Percentiles rank a stretch among this genome's conserved stretches.
Conservation (phyloP, 2,329 filamentous ascomycete genomes). For the Penicillium thymicola region DNA sequence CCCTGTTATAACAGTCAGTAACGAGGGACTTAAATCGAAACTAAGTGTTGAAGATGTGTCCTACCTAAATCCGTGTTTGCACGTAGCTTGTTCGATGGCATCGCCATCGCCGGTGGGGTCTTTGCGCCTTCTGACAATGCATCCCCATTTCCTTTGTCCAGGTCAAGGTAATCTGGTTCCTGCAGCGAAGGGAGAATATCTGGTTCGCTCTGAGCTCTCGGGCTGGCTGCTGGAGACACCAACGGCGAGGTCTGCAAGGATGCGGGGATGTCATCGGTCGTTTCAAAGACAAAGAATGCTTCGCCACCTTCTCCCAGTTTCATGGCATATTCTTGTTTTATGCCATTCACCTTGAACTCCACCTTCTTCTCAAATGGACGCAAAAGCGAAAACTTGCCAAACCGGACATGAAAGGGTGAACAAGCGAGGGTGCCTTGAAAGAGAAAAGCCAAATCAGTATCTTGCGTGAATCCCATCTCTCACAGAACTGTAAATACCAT, state of each 20-base stretch:
- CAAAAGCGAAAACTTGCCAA: constrained; percentile 95
- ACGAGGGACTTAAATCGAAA: neutral
- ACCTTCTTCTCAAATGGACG: constrained; percentile 98
- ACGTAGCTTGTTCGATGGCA: constrained; percentile 33
- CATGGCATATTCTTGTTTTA: constrained; percentile 93
- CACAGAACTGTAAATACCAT: constrained; percentile 56
- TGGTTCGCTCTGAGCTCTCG: constrained; percentile 46
- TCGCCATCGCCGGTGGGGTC: constrained; percentile 25
- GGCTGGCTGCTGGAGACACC: constrained; percentile 84
- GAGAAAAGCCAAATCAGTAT: constrained; percentile 8
- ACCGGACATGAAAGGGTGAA: constrained; percentile 97
- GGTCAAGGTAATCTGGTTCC: constrained; percentile 51
- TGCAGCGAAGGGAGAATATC: constrained; percentile 38
- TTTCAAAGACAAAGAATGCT: constrained; percentile 98
- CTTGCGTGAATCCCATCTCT: neutral
- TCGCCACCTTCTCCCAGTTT: constrained; percentile 96
- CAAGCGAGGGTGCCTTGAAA: constrained; percentile 66
- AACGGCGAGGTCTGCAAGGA: constrained; percentile 91
- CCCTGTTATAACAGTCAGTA: constrained; percentile 23
- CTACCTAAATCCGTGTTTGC: constrained; percentile 48
- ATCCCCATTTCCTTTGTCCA: constrained; percentile 31
- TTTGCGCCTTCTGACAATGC: constrained; percentile 24
- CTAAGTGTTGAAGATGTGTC: neutral
- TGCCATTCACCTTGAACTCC: constrained; percentile 91
- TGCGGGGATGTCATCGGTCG: constrained; percentile 84